Conservation (phyloP, 371 early-diverging fungal genomes). For the Actinomortierella wolfii region DNA sequence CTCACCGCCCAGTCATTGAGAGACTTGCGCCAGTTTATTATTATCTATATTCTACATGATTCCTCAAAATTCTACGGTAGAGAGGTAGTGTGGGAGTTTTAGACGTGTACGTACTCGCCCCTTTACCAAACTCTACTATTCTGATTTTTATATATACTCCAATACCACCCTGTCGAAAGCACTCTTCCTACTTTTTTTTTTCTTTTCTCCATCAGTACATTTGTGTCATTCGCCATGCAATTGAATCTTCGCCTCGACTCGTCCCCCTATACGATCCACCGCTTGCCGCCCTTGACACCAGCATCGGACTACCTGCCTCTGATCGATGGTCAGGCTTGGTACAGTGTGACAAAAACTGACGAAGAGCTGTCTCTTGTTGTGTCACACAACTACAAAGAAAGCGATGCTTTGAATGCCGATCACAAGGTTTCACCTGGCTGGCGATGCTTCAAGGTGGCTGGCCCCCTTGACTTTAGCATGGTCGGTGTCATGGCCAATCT, state of each 20-base stretch:
- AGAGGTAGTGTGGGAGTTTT: too few relatives aligned
- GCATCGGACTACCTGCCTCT: slow-evolving; percentile 42
- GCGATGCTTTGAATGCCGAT: slow-evolving; percentile 24
- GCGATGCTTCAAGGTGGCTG: slow-evolving; percentile 68
- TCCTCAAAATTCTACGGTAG: too few relatives aligned
- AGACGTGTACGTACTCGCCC: too few relatives aligned
- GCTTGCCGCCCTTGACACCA: slow-evolving; percentile 26
- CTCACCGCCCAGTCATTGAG: too few relatives aligned
- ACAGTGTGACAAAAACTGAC: slow-evolving; percentile 59
- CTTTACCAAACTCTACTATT: too few relatives aligned
- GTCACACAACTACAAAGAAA: slow-evolving; percentile 40
- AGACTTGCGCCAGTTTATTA: too few relatives aligned
- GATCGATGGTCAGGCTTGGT: slow-evolving; percentile 55
- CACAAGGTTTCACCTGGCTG: slow-evolving; percentile 60
- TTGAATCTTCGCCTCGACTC: slow-evolving; percentile 25
- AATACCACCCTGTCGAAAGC: too few relatives aligned
- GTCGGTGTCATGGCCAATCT: slow-evolving; percentile 74
- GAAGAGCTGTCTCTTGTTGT: slow-evolving; percentile 63
- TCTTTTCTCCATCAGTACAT: not conserved
- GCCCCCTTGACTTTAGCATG: slow-evolving; percentile 74
- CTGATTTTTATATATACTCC: too few relatives aligned
- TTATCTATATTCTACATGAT: too few relatives aligned
- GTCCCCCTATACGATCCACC: slow-evolving; percentile 40
- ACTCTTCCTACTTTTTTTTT: not conserved
- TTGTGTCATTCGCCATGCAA: slow-evolving; percentile 15